Evolutionary conservation across 2,329 filamentous ascomycete genomes (phyloP).

Genomic region (Fusarium graminum): DNA sequence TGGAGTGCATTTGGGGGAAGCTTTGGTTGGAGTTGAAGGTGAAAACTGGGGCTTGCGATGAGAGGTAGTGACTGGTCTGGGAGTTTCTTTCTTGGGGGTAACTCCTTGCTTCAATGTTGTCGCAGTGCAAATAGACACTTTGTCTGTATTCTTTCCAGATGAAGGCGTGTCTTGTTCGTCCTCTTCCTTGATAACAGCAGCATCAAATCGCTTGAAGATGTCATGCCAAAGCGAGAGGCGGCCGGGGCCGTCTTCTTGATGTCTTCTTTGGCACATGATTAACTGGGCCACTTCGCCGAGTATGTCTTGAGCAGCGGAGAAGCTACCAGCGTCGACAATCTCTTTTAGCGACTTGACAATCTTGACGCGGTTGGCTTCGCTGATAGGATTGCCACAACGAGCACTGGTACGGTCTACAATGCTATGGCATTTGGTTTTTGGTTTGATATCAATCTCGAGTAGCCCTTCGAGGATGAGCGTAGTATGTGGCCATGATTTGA

Average conservation of each 20-base stretch:
- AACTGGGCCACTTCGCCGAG: slow-evolving; percentile 33
- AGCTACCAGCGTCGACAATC: slow-evolving; percentile 21
- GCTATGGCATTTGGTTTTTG: slow-evolving; percentile 27
- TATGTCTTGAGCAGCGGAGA: slow-evolving; percentile 25
- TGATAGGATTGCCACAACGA: slow-evolving; percentile 14
- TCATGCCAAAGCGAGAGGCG: slow-evolving; percentile 32
- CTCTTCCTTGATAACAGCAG: slow-evolving; percentile 21
- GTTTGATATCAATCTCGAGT: slow-evolving; percentile 19
- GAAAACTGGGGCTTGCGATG: neutral
- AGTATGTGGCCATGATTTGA: slow-evolving; percentile 26
- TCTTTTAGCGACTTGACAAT: slow-evolving; percentile 26
- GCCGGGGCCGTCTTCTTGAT: neutral
- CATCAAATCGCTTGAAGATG: slow-evolving; percentile 10
- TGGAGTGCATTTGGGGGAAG: neutral
- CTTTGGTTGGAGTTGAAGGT: slow-evolving; percentile 1
- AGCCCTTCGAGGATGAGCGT: slow-evolving; percentile 15
- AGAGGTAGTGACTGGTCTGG: neutral
- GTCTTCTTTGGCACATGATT: slow-evolving; percentile 32
- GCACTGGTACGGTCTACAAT: neutral
- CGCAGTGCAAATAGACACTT: neutral
- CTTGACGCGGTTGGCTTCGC: slow-evolving; percentile 4
- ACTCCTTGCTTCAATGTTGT: slow-evolving; percentile 5
- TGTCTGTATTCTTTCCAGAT: neutral
- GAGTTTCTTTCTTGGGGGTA: slow-evolving; percentile 2
- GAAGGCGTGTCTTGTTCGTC: slow-evolving; percentile 6